phyloP scores from a whole-genome alignment of 805 yeast genomes.

The Ogataea angusta region DNA sequence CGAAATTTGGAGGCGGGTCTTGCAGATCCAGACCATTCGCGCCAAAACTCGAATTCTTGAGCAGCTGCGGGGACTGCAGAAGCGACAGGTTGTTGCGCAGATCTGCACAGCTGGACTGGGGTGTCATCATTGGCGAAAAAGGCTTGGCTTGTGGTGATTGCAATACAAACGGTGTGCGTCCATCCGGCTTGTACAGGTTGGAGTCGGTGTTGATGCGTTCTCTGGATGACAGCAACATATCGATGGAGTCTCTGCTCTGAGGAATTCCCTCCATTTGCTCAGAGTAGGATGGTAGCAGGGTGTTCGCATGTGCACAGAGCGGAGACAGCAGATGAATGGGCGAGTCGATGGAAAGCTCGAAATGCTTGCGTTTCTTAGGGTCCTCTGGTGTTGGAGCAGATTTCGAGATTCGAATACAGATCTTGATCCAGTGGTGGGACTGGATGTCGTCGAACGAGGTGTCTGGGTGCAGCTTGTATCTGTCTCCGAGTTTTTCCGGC shows the following conservation, averaged over 20 bases:
- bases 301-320: constrained; percentile 76
- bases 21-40: constrained; percentile 23
- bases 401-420: constrained; percentile 75
- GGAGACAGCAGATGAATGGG: constrained; percentile 83
- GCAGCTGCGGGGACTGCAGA: constrained; percentile 12
- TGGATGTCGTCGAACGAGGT: constrained; percentile 77
- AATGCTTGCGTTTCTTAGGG: constrained; percentile 71
- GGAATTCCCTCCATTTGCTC: constrained; percentile 20
- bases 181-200: constrained; percentile 54
- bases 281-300: constrained; percentile 69
- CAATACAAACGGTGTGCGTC: constrained; percentile 40
- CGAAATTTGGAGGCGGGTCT: constrained; percentile 31
- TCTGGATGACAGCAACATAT: constrained; percentile 27
- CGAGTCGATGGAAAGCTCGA: constrained; percentile 91
- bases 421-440: constrained; percentile 93
- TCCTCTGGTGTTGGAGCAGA: constrained; percentile 48
- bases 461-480: constrained; percentile 73
- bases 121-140: constrained; percentile 42
- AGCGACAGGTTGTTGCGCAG: constrained; percentile 15
- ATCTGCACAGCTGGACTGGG: constrained; percentile 30
- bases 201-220: constrained; percentile 34
- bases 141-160: constrained; percentile 68
- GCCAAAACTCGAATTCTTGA: constrained; percentile 17
- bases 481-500: constrained; percentile 62
- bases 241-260: constrained; percentile 16